These are phyloP conservation scores for Trypanosoma avium DNA, from an alignment of 208 protist species.

Conservation along the genomic window DNA sequence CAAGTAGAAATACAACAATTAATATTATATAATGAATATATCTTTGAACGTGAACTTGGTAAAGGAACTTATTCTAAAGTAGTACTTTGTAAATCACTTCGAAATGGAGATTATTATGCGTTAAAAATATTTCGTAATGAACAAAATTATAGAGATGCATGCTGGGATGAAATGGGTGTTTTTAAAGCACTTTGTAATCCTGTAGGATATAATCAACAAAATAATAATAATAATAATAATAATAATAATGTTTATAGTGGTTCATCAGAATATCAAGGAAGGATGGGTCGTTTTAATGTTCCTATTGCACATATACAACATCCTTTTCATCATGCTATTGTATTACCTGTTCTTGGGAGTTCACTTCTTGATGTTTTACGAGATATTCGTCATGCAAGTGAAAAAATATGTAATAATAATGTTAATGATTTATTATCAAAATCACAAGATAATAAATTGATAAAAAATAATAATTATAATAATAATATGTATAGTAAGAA, in stretches of 20 bases:
- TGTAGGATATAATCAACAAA: constrained; percentile 16
- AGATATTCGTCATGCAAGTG: constrained; percentile 21
- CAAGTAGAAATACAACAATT: constrained; percentile 8
- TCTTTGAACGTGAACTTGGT: constrained; percentile 55
- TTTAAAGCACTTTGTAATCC: constrained; percentile 37
- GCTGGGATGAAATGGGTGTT: constrained; percentile 70
- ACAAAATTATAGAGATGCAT: constrained; percentile 62
- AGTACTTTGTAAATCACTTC: constrained; percentile 39
- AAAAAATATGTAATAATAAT: background rate
- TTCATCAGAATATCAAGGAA: constrained; percentile 20
- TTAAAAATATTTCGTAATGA: constrained; percentile 83
- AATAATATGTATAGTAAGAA: background rate
- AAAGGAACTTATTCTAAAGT: constrained; percentile 87
- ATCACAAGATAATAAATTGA: background rate
- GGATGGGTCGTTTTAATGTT: constrained; percentile 55
- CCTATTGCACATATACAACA: constrained; percentile 67
- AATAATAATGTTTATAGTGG: background rate
- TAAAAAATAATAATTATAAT: constrained; percentile 6
- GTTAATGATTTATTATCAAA: background rate
- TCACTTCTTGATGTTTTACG: constrained; percentile 60
- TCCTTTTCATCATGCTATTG: constrained; percentile 68
- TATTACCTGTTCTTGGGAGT: constrained; percentile 70
- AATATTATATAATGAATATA: constrained; percentile 70
- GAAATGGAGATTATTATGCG: constrained; percentile 36
- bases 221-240: constrained; percentile 28